Conservation (phyloP, 305 asterid species). For the Solanum hybrid region DNA sequence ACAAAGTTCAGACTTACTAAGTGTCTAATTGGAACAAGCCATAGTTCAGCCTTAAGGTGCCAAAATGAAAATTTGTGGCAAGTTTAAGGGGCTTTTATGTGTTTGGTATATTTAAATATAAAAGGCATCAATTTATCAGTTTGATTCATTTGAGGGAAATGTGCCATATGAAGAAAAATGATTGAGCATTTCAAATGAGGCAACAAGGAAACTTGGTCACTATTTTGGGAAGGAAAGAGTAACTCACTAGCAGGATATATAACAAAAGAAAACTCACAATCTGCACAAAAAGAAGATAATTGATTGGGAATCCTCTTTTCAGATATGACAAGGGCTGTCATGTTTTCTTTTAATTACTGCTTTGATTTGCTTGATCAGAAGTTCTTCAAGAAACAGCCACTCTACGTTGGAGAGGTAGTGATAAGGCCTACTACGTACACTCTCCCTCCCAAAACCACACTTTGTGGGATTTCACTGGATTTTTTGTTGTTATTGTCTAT, state of each 20-base stretch:
- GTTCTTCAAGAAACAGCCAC: neutral
- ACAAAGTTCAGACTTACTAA: neutral
- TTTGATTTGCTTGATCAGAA: neutral
- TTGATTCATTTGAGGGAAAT: neutral
- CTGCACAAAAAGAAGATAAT: neutral
- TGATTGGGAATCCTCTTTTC: neutral
- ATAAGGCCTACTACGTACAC: neutral
- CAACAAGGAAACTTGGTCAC: neutral
- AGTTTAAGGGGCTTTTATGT: neutral
- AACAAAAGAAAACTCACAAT: neutral
- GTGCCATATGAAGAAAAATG: neutral
- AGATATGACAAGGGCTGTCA: neutral
- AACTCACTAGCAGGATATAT: neutral
- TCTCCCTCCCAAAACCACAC: neutral
- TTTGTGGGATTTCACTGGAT: neutral
- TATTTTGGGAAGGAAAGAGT: neutral
- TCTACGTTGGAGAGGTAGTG: neutral
- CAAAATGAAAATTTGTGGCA: neutral
- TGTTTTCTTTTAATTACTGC: neutral
- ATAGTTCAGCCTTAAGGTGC: neutral
- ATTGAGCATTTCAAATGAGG: neutral
- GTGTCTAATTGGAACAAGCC: neutral
- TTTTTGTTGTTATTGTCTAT: neutral
- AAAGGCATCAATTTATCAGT: neutral
- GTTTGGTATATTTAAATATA: neutral